These are phyloP conservation scores for Ceriops zippeliana DNA, from an alignment of 345 rosid species.

Conservation along the genomic window DNA sequence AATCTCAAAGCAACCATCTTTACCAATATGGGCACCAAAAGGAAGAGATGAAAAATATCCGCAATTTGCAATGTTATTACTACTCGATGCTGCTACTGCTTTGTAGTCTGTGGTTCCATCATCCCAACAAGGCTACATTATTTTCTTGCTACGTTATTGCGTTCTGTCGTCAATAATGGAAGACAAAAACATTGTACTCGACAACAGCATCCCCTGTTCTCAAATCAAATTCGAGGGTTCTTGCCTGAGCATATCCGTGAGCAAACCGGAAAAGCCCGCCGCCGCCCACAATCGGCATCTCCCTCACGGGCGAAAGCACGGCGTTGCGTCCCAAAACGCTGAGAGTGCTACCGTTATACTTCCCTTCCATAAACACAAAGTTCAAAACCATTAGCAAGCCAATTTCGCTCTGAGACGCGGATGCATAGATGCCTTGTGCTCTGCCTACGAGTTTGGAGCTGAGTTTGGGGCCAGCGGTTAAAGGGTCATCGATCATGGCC, in stretches of 20 bases:
- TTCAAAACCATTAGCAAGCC: constrained; percentile 23
- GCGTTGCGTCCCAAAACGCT: constrained; percentile 24
- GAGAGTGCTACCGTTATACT: constrained; percentile 24
- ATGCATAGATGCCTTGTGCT: constrained; percentile 28
- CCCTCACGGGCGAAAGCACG: constrained; percentile 15
- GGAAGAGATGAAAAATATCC: too few relatives aligned
- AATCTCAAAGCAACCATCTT: too few relatives aligned
- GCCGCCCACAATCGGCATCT: constrained; percentile 31
- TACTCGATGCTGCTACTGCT: too few relatives aligned
- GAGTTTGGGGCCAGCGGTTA: constrained; percentile 14
- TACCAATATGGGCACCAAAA: too few relatives aligned
- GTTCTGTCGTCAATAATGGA: constrained; percentile 23
- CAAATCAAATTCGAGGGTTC: constrained; percentile 6
- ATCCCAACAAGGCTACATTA: too few relatives aligned
- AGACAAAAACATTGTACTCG: constrained; percentile 33
- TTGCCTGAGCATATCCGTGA: constrained; percentile 31
- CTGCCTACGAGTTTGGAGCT: constrained; percentile 20
- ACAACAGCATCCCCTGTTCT: constrained; percentile 22
- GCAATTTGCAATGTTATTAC: too few relatives aligned
- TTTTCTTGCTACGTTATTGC: too few relatives aligned
- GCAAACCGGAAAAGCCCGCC: constrained; percentile 31
- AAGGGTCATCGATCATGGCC: constrained; percentile 20
- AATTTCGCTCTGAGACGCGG: constrained; percentile 15
- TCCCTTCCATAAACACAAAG: constrained; percentile 19
- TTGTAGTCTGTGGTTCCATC: too few relatives aligned